A percentile compares a stretch with the other conserved stretches of the same genome.
phyloP scores from a whole-genome alignment of 257 asterid species.

The Ballota nigra region DNA sequence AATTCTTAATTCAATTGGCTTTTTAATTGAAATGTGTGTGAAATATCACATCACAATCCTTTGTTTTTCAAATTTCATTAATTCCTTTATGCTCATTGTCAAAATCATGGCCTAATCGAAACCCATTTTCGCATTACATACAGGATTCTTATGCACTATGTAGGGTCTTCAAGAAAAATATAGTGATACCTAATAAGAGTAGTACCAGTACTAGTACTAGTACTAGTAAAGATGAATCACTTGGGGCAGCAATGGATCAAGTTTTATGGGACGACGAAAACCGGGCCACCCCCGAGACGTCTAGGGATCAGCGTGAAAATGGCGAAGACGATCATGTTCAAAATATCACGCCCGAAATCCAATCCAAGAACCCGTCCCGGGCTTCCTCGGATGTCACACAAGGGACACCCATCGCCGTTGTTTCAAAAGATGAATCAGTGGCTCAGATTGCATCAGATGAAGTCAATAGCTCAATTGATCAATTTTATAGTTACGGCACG shows the following conservation, averaged over 20 bases:
- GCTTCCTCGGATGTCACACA: conserved; percentile 51
- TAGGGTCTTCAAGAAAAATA: conserved; percentile 65
- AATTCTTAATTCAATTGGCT: background rate
- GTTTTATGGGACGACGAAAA: conserved; percentile 38
- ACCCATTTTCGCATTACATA: background rate
- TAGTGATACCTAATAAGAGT: conserved; percentile 22
- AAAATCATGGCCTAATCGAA: background rate
- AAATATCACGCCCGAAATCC: background rate
- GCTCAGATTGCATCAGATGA: conserved; percentile 43
- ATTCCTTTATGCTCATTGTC: background rate
- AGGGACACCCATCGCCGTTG: conserved; percentile 26
- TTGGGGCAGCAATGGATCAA: conserved; percentile 26
- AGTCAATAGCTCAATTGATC: conserved; percentile 43
- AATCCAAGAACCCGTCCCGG: conserved; percentile 32
- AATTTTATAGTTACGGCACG: conserved; percentile 19
- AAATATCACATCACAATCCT: background rate
- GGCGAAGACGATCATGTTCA: conserved; percentile 19
- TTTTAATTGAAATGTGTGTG: background rate
- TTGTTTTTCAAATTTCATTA: conserved; percentile 4
- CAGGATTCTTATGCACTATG: conserved; percentile 68
- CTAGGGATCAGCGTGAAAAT: conserved; percentile 28
- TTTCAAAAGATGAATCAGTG: conserved; percentile 22
- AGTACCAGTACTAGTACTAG: background rate
- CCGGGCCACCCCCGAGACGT: conserved; percentile 38
- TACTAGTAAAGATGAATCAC: conserved; percentile 10